A percentile compares a stretch with the other conserved stretches of the same genome.
Evolutionary conservation across 345 rosid species (phyloP).

Genomic region (Gossypium turneri): DNA sequence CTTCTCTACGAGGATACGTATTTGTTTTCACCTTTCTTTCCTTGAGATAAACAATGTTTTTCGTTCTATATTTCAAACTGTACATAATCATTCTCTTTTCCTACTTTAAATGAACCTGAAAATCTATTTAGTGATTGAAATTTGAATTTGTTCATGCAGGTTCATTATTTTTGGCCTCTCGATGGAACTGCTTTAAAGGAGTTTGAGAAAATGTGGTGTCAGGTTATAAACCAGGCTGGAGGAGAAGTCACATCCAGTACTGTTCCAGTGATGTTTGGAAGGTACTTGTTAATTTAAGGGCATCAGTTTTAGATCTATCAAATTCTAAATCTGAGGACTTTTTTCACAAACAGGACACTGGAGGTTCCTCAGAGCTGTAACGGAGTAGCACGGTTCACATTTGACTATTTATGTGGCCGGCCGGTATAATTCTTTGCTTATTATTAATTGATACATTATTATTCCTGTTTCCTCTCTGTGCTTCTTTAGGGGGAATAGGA

Average conservation of each 20-base stretch:
- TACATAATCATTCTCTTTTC: constrained; percentile 1
- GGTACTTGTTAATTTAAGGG: constrained; percentile 38
- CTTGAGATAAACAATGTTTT: neutral
- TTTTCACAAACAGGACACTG: constrained; percentile 42
- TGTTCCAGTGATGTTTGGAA: constrained; percentile 89
- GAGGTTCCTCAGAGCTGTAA: constrained; percentile 82
- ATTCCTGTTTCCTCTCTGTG: neutral
- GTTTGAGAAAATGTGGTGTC: constrained; percentile 66
- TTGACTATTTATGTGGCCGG: constrained; percentile 78
- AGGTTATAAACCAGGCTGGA: constrained; percentile 50
- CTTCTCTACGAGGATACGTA: neutral
- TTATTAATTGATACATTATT: neutral
- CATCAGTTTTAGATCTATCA: neutral
- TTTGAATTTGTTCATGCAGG: constrained; percentile 39
- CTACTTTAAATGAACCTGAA: neutral
- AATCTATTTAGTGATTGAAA: constrained; percentile 23
- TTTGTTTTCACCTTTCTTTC: constrained; percentile 4
- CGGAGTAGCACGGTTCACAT: constrained; percentile 75
- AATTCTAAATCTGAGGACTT: constrained; percentile 1
- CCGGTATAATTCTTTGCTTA: constrained; percentile 41
- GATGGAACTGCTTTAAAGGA: constrained; percentile 39
- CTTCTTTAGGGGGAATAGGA: neutral
- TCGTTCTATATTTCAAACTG: neutral
- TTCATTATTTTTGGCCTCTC: constrained; percentile 74
- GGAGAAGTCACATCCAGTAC: constrained; percentile 55